Base-by-base conservation (phyloP, 2,329 filamentous ascomycete species). In the Aspergillus latus region DNA sequence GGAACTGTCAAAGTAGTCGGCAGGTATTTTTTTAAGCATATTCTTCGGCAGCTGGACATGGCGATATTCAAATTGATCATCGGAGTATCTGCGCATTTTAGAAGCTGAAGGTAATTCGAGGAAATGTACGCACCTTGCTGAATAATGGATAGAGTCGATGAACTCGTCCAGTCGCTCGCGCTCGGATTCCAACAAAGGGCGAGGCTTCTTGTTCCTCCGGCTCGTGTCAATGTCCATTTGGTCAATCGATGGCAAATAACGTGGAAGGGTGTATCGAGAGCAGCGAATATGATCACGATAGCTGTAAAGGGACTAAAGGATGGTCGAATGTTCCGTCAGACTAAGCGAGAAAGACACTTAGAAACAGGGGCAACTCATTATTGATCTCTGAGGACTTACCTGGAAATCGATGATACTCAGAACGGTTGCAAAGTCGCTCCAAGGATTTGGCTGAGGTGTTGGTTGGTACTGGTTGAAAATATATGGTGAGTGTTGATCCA, bases 21-120 rank as follows among this genome's bases (percentile, higher is more conserved):
- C 88, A 16, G 94, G 94, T 65, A 99, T 97, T 40, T 85, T 89
- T 78, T 97, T 97, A 62, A 99, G 86, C 94, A 99, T 99, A 66
- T 91, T 88, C 78, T 99, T 99, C 43, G 94, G 94, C 30, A 99
- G 85, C 76, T 97, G 92, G 57, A 99, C 94, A 76, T 99, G 94
- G 63, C 94, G 90, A 78, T 99, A 99, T 78, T 99, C 94, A 76
- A 87, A 96, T 75, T 94, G 85, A 76, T 85, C 87, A 70, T 99
- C 94, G 29, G 88, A 92, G 74, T 99, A 99, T 74, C 94, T 97
- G 72, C 34, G 49, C 21, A 39, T 44, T 11, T 62, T 64, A 60
- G 66, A 61, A 34, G 62, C 64, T 57, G 37, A 34, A 37, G 39
- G 34, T 13, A 3, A 34, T 13, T 9, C 10, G 16, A 34, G 15